These are phyloP conservation scores for Cercospora sp. DNA, from an alignment of 2,329 filamentous ascomycete species.

Conservation along the genomic window DNA sequence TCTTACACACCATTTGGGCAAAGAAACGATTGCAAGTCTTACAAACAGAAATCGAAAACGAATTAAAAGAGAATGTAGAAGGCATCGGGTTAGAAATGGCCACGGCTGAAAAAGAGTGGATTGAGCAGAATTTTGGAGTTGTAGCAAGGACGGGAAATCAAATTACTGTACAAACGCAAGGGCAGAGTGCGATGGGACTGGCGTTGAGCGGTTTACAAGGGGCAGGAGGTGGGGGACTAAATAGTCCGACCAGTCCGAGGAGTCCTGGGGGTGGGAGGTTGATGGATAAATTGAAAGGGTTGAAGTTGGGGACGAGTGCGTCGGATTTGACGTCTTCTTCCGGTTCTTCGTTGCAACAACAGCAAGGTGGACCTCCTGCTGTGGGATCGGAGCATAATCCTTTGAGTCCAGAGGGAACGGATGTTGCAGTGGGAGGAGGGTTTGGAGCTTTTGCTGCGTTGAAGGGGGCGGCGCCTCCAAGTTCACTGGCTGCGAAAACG, in stretches of 20 bases:
- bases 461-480: slow-evolving; percentile 45
- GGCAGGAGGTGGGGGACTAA: slow-evolving; percentile 24
- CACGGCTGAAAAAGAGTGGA: slow-evolving; percentile 79
- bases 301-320: slow-evolving; percentile 72
- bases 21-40: slow-evolving; percentile 76
- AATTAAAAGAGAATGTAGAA: slow-evolving; percentile 73
- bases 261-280: slow-evolving; percentile 67
- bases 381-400: slow-evolving; percentile 45
- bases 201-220: slow-evolving; percentile 14
- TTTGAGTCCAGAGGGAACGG: slow-evolving; percentile 62
- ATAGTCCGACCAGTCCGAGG: slow-evolving; percentile 60
- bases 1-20: slow-evolving; percentile 87
- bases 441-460: slow-evolving; percentile 61
- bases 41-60: slow-evolving; percentile 71
- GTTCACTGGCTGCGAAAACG: slow-evolving; percentile 46
- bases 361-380: slow-evolving; percentile 11
- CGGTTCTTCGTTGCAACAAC: slow-evolving; percentile 29
- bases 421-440: slow-evolving; percentile 62
- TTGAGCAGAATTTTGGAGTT: slow-evolving; percentile 76
- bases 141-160: slow-evolving; percentile 43
- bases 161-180: slow-evolving; percentile 38
- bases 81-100: slow-evolving; percentile 84
- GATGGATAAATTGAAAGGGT: slow-evolving; percentile 74
- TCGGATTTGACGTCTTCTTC: slow-evolving; percentile 24
- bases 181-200: slow-evolving; percentile 34